Base-by-base conservation (phyloP, 2,329 filamentous ascomycete genomes). In the Penicillium psychrosexuale region DNA sequence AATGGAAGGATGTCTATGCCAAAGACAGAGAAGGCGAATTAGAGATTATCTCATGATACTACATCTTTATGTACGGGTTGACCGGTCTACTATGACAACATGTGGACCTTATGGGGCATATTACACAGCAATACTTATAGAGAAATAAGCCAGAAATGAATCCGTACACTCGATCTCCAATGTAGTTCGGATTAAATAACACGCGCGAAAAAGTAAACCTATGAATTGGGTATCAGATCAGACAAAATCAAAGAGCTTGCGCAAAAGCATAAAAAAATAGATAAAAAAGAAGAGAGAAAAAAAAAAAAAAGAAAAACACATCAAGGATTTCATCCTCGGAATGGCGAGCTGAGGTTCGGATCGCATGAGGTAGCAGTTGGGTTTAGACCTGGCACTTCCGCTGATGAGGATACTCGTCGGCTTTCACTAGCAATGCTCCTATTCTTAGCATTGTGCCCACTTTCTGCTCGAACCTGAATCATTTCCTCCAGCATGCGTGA, bases 401-500 rank as follows among this genome's bases (percentile, higher is more conserved):
- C 65, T 12, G 63, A 65, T 28, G 67, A 61, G 13, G 72, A 73
- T 36, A 62, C 61, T 47, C 69, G 65, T 55, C 63, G 69, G 50
- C 65, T 67, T 40, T 78, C 79, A 39, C 69, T 73, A 5, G 80
- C 78, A 34, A 88, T 69, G 46, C 85, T 82, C 31, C 58, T 63
- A 47, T 90, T 82, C 66, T 86, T 90, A 30, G 90, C 79, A 22
- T 90, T 76, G 51, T 90, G 84, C 22, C 89, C 90, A 49, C 80
- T 85, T 64, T 94, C 89, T 50, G 95, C 88, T 55, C 89, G 85
- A 68, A 93, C 89, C 68, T 92, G 89, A 56, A 97, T 94, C 93
- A 97, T 97, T 75, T 96, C 91, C 66, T 97, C 93, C 27, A 97
- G 82, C 77, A 97, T 91, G 66, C 86, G 85, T 62, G 90, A 96